A percentile compares a stretch with the other conserved stretches of the same genome.
phyloP scores from a whole-genome alignment of 306 rosid genomes.

The Prinsepia uniflora region DNA sequence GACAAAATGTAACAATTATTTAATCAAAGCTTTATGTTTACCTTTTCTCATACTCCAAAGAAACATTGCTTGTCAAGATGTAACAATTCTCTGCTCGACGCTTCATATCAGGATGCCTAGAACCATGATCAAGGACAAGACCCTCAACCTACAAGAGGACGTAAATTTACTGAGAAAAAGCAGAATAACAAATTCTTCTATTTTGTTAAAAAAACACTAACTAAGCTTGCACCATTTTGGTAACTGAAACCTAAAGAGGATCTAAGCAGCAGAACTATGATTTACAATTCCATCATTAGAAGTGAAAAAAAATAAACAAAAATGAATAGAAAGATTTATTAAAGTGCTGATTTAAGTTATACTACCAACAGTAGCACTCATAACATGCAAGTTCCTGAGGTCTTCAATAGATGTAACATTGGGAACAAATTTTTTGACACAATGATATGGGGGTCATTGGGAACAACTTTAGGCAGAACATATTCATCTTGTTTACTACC shows the following conservation, averaged over 20 bases:
- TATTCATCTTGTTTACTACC: no score
- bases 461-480: no score
- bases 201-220: neutral
- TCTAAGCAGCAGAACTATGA: neutral
- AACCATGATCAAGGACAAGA: slow-evolving; percentile 98
- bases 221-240: neutral
- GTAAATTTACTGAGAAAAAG: slow-evolving; percentile 10
- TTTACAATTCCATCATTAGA: neutral
- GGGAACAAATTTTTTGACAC: no score
- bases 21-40: slow-evolving; percentile 16
- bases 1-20: neutral
- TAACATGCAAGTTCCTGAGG: neutral
- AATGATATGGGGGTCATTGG: no score
- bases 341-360: no score
- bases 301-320: neutral
- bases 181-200: neutral
- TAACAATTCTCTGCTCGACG: slow-evolving; percentile 86
- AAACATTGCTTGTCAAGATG: slow-evolving; percentile 82
- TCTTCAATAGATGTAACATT: neutral
- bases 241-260: neutral
- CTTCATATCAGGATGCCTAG: slow-evolving; percentile 99
- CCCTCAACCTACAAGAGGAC: slow-evolving; percentile 73
- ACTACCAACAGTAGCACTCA: neutral
- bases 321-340: no score
- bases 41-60: slow-evolving; percentile 96